Base-by-base conservation (phyloP, 148 eudicot genomes). In the Silene uniflora region DNA sequence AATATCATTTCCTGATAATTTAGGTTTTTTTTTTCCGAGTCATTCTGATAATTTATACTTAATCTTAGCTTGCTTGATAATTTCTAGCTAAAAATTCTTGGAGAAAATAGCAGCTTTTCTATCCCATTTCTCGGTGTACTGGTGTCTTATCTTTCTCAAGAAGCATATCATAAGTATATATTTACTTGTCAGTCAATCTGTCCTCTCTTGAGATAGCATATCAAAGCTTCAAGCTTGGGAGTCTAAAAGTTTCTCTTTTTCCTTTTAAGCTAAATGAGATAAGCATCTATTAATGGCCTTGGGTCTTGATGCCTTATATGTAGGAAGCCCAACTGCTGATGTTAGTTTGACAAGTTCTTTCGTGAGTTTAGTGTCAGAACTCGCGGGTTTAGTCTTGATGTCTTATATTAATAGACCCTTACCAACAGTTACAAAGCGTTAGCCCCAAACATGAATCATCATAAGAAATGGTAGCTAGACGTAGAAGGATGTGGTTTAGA, bases 1-100 rank as follows among this genome's bases (percentile, higher is more conserved):
- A 10, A 56, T 55, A 44, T 47, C 63, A 69, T 61, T 24, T 7
- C 62, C 44, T 66, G 14, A 21, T 74, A 47, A n/a, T 18, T 60
- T 62, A 8, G n/a, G n/a, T n/a, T n/a, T n/a, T n/a, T n/a, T n/a
- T n/a, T n/a, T n/a, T n/a, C n/a, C n/a, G n/a, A n/a, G n/a, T n/a
- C n/a, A n/a, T n/a, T n/a, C 44, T 66, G 14, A 21, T 74, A 47
- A n/a, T 18, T 60, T 62, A 8, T 75, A 17, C 24, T 76, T 39
- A 7, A 29, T 24, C 44, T 56, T 56, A 0, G 69, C 7, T 52
- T 39, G 32, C 23, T 29, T 63, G 54, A 73, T 23, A 52, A 60
- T 60, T n/a, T 66, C 52, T 54, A 65, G 18, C 77, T 54, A 16
- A 52, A 0, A 6, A 19, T 10, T 65, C 22, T 32, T 25, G 21